Percentiles rank a stretch among this genome's conserved stretches.
phyloP scores from a whole-genome alignment of 1,284 basidiomycete genomes.

The Ustilago trichophora region DNA sequence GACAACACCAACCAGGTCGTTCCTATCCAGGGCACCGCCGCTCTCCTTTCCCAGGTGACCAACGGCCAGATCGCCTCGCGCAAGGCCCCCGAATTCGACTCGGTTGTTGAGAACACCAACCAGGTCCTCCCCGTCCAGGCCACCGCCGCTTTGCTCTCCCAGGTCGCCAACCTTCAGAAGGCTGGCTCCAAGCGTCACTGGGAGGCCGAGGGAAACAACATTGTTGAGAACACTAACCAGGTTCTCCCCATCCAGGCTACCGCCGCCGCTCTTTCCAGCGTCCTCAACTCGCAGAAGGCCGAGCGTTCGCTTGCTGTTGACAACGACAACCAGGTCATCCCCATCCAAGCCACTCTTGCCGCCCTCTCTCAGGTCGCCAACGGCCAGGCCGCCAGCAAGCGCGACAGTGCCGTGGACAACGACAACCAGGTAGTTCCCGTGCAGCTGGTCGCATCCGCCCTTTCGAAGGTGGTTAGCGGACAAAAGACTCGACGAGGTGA shows the following conservation, averaged over 20 bases:
- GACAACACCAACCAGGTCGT: too few relatives aligned
- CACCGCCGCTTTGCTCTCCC: too few relatives aligned
- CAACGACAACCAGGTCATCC: constrained; percentile 33
- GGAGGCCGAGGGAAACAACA: constrained; percentile 8
- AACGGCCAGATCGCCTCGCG: too few relatives aligned
- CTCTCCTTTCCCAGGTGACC: too few relatives aligned
- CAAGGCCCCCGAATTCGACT: too few relatives aligned
- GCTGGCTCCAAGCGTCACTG: too few relatives aligned
- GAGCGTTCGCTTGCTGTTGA: constrained; percentile 14
- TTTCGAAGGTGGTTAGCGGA: constrained; percentile 32
- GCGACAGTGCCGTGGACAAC: constrained; percentile 14
- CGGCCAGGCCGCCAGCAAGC: constrained; percentile 24
- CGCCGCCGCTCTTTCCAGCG: constrained; percentile 25
- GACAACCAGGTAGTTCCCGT: constrained; percentile 38
- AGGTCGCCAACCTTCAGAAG: too few relatives aligned
- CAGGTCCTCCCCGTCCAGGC: too few relatives aligned
- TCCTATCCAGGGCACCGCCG: too few relatives aligned
- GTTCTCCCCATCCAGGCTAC: constrained; percentile 38
- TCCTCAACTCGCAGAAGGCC: constrained; percentile 33
- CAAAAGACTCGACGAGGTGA: constrained; percentile 48
- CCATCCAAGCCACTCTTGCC: constrained; percentile 42
- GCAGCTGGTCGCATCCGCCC: constrained; percentile 30
- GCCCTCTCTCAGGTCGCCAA: constrained; percentile 32
- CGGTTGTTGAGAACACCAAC: too few relatives aligned
- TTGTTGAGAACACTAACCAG: constrained; percentile 26